Evolutionary conservation across 352 stramenopile species (phyloP).

Genomic region (Phytophthora fragariae): DNA sequence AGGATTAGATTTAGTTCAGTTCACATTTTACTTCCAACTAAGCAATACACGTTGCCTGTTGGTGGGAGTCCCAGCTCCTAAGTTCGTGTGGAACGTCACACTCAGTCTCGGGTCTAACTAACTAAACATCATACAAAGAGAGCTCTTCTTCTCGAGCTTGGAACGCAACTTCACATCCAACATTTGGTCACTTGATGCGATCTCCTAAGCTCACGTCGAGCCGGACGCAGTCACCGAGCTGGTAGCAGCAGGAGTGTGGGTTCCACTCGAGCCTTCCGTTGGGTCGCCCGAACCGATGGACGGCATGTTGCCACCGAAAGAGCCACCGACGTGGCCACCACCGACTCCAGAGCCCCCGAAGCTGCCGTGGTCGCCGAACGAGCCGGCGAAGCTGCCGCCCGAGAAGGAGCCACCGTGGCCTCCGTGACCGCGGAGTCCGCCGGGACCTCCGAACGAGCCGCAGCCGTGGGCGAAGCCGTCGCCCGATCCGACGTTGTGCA

Average conservation of each 20-base stretch:
- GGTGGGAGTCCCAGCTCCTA: too few relatives aligned
- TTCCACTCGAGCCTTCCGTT: constrained; percentile 8
- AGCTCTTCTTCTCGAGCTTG: neutral
- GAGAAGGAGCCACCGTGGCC: constrained; percentile 19
- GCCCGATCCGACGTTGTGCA: constrained; percentile 34
- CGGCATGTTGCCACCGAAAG: constrained; percentile 3
- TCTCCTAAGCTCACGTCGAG: neutral
- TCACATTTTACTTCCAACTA: too few relatives aligned
- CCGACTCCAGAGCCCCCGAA: neutral
- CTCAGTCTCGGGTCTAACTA: neutral
- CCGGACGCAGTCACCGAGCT: constrained; percentile 10
- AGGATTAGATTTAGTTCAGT: too few relatives aligned
- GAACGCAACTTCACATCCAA: neutral
- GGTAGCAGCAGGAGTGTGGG: constrained; percentile 10
- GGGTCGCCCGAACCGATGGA: constrained; percentile 31
- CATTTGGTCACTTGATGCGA: neutral
- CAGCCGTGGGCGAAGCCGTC: constrained; percentile 1
- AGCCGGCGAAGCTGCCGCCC: constrained; percentile 1
- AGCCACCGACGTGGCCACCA: constrained; percentile 1
- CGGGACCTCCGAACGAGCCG: constrained; percentile 26
- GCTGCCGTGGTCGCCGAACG: neutral
- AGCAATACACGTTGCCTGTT: too few relatives aligned
- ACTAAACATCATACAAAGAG: neutral
- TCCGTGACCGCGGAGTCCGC: neutral
- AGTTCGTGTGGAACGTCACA: too few relatives aligned